Evolutionary conservation across 495 filamentous ascomycete species (phyloP).

Genomic region (Daldinia caldariorum): DNA sequence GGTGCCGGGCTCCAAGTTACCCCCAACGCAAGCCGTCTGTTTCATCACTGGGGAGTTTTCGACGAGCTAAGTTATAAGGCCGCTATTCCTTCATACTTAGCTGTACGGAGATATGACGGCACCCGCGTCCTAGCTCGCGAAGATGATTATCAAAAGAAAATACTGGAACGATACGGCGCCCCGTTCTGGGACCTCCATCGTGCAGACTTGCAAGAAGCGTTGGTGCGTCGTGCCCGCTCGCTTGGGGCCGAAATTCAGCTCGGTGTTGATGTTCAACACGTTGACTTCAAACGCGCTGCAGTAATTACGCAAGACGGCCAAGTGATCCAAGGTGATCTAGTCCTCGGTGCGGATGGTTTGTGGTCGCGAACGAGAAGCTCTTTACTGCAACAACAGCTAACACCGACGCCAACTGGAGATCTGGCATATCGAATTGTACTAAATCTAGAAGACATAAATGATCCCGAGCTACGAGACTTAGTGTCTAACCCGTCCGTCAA

Average conservation of each 20-base stretch:
- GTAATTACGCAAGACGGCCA: neutral
- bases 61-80: conserved; percentile 57
- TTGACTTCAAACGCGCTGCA: neutral
- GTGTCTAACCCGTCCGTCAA: conserved; percentile 67
- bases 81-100: conserved; percentile 62
- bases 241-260: neutral
- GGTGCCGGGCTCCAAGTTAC: conserved; percentile 66
- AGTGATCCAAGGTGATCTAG: neutral
- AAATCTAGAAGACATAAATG: neutral
- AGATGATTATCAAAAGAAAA: neutral
- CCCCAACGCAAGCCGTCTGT: conserved; percentile 65
- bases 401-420: neutral
- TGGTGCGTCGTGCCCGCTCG: neutral
- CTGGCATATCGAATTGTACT: conserved; percentile 2
- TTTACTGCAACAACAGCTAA: neutral
- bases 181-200: neutral
- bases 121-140: neutral
- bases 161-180: neutral
- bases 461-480: conserved; percentile 46
- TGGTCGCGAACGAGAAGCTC: neutral
- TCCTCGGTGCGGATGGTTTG: neutral
- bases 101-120: conserved; percentile 37
- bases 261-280: neutral
- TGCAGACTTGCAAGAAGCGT: neutral
- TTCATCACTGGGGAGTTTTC: conserved; percentile 64